Evolutionary conservation across 805 yeast genomes (phyloP), one percentile per base, ranked within the genome.

Genomic region (Wickerhamiella sergipiensis): DNA sequence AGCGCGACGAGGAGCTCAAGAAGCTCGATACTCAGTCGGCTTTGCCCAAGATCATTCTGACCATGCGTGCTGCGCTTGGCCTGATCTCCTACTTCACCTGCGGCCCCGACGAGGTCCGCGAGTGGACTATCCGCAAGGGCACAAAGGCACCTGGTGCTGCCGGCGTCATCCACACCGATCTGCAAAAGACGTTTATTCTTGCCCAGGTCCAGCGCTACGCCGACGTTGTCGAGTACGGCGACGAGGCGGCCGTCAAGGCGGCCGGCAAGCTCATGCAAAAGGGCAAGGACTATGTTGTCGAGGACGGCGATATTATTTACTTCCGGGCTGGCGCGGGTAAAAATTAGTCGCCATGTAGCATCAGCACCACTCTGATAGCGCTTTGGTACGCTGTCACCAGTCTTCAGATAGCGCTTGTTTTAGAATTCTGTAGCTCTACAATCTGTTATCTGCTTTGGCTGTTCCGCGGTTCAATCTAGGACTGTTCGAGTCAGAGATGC

Each of bases 111-210:
- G 98, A 92, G 72, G 95, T 89, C 48, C 83, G 97, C 68, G 97
- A 94, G 70, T 92, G 98, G 98, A 92, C 98, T 36, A 80, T 92
- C 56, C 80, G 97, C 71, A 73, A 75, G 59, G 94, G 94, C 60
- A 84, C 90, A 46, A 82, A 85, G 61, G 97, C 97, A 50, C 98
- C 98, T n/a, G 88, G 85, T 64, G 97, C 98, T 45, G 98, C 98
- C 21, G 97, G 97, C 67, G 95, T 92, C 45, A 90, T 90, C 62
- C 98, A 92, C 69, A 85, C 89, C 40, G 98, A 90, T 71, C 78
- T 90, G 67, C 89, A 86, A 77, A 85, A 83, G 68, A 90, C 97
- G 21, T 92, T 92, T 67, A 88, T 92, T 62, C 80, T 87, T 61
- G 98, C 97, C 45, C 88, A 87, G 67, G 84, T 92, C 57, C 87